A percentile compares a stretch with the other conserved stretches of the same genome.
These are phyloP conservation scores for Fraxinus cuspidata DNA, from an alignment of 257 asterid species.

Conservation along the genomic window DNA sequence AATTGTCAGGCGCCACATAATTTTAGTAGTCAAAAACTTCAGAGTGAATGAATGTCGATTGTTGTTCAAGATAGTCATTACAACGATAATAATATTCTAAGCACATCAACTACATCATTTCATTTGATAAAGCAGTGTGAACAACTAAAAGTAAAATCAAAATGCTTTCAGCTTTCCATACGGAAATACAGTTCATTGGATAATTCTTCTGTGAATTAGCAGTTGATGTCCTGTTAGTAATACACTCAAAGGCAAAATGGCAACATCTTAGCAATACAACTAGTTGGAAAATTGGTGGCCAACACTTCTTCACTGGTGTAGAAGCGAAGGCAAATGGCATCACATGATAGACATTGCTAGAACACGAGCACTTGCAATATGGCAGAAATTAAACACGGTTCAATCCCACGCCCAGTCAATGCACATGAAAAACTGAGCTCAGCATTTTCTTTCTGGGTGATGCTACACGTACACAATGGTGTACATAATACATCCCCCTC, in stretches of 20 bases:
- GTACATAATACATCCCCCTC: too few species aligned
- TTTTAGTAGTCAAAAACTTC: background rate
- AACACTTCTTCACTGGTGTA: background rate
- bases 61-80: background rate
- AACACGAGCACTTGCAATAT: background rate
- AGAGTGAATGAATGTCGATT: background rate
- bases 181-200: background rate
- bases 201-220: background rate
- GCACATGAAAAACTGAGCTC: background rate
- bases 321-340: conserved; percentile 6
- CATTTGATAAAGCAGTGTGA: background rate
- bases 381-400: background rate
- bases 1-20: background rate
- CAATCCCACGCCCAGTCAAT: background rate
- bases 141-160: background rate
- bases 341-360: background rate
- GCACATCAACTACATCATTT: background rate
- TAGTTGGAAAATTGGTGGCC: conserved; percentile 2
- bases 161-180: background rate
- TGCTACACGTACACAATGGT: too few species aligned
- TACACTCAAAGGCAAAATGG: background rate
- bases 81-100: background rate
- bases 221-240: background rate
- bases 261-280: background rate
- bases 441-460: background rate